Base-by-base conservation (phyloP, 2,329 filamentous ascomycete genomes). In the Claviceps pazoutovae region DNA sequence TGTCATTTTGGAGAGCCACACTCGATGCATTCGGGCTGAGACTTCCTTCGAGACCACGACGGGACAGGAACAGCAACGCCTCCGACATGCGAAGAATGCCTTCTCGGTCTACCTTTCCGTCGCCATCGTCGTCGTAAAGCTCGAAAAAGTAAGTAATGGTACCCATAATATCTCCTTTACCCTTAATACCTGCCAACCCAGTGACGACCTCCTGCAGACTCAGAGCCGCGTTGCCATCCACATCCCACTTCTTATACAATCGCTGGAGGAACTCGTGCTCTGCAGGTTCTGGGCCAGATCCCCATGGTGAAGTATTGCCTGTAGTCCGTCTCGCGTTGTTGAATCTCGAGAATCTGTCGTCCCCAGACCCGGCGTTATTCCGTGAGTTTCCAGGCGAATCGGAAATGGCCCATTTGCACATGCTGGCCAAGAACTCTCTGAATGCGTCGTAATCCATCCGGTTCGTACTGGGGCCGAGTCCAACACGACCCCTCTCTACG, bases 371-470 rank as follows among this genome's bases (percentile, higher is more conserved):
- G 4, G 67, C 68, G 30, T 73, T 70, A 26, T 68, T 71, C 49
- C 67, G 66, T 17, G 80, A 76, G 0, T 80, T 75, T 5, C 78
- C 74, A 4, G 88, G 88, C 0, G 87, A 83, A 64, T 97, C 93
- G 0, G 88, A 87, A 30, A 95, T 83, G 2, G 93, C 93, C 93
- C 93, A 98, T 71, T 83, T 91, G 1, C 89, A 80, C 59, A 96
- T 86, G 46, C 82, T 84, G 4, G 93, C 89, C 45, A 98, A 73
- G 60, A 98, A 97, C 61, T 97, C 90, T 53, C 91, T 78, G 68
- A 97, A 98, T 1, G 86, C 89, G 66, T 95, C 88, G 62, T 97
- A 98, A 66, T 97, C 90, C 93, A 98, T 98, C 58, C 90, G 76
- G 30, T 85, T 94, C 14, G 88, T 88, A 66, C 88, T 96, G 6